Evolutionary conservation across 768 basidiomycete genomes (phyloP).

Genomic region (Omphalotus guepiniiformis): DNA sequence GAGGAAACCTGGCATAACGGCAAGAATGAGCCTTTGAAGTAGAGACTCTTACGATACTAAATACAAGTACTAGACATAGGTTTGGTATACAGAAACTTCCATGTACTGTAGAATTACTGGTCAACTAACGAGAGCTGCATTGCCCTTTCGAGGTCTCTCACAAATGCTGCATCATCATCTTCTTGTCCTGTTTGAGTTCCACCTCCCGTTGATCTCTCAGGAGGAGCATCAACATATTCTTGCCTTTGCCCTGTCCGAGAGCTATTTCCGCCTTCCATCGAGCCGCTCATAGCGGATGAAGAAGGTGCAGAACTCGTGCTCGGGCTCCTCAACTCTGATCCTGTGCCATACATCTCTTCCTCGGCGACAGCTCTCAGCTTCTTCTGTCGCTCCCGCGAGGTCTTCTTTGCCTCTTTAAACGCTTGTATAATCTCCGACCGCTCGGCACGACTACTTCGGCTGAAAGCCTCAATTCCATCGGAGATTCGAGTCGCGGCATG

Average conservation of each 20-base stretch:
- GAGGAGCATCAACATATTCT: too few relatives aligned
- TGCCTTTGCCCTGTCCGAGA: too few relatives aligned
- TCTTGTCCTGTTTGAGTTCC: conserved; percentile 7
- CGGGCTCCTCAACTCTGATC: conserved; percentile 8
- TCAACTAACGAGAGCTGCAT: conserved; percentile 32
- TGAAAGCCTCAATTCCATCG: conserved; percentile 35
- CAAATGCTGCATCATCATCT: conserved; percentile 18
- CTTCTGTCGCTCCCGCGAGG: conserved; percentile 29
- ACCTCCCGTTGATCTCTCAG: background rate
- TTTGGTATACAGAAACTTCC: too few relatives aligned
- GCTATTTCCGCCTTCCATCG: too few relatives aligned
- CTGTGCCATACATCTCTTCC: conserved; percentile 23
- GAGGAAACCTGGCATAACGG: too few relatives aligned
- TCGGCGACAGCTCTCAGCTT: conserved; percentile 29
- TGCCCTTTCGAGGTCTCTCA: conserved; percentile 27
- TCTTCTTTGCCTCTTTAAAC: conserved; percentile 32
- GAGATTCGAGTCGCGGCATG: conserved; percentile 33
- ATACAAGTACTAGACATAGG: too few relatives aligned
- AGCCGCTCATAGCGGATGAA: background rate
- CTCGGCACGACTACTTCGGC: conserved; percentile 28
- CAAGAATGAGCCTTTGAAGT: too few relatives aligned
- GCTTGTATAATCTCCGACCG: conserved; percentile 27
- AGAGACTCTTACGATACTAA: too few relatives aligned
- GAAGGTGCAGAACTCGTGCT: conserved; percentile 8
- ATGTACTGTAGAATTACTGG: conserved; percentile 17